phyloP scores from a whole-genome alignment of 2,329 filamentous ascomycete species.

The Colletotrichum tanaceti region DNA sequence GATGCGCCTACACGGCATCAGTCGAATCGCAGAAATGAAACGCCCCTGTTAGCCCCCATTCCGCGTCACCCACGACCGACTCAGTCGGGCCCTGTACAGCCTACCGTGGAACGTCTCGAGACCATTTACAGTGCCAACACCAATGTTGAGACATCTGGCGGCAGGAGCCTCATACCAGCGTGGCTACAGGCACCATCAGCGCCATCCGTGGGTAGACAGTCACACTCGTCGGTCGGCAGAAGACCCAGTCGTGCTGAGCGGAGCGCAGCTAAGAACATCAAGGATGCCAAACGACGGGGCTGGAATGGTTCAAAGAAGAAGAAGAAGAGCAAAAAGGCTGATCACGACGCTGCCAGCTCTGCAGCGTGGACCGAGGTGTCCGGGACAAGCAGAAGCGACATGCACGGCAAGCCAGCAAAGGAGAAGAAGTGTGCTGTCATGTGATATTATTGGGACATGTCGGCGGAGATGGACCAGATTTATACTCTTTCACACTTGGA shows the following conservation, averaged over 20 bases:
- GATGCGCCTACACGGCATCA: conserved; percentile 56
- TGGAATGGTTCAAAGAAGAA: conserved; percentile 61
- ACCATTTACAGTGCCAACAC: conserved; percentile 60
- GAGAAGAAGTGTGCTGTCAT: conserved; percentile 65
- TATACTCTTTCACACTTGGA: background rate
- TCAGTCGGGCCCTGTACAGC: conserved; percentile 52
- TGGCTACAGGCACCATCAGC: conserved; percentile 52
- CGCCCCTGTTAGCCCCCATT: conserved; percentile 64
- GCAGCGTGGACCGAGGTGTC: conserved; percentile 67
- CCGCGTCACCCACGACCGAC: conserved; percentile 60
- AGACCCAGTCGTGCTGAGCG: conserved; percentile 67
- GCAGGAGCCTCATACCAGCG: conserved; percentile 44
- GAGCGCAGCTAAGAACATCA: conserved; percentile 71
- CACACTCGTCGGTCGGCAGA: conserved; percentile 58
- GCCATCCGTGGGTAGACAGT: conserved; percentile 50
- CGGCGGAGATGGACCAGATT: background rate
- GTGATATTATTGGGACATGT: conserved; percentile 49
- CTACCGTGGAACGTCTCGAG: conserved; percentile 65
- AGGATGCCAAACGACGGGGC: conserved; percentile 68
- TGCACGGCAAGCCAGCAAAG: conserved; percentile 52
- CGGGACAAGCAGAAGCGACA: conserved; percentile 42
- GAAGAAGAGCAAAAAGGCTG: conserved; percentile 50
- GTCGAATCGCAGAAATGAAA: conserved; percentile 52
- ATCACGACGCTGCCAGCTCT: conserved; percentile 57
- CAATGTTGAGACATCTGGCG: conserved; percentile 26